Evolutionary conservation across 2,329 filamentous ascomycete genomes (phyloP).

Genomic region (Conoideocrella luteorostrata): DNA sequence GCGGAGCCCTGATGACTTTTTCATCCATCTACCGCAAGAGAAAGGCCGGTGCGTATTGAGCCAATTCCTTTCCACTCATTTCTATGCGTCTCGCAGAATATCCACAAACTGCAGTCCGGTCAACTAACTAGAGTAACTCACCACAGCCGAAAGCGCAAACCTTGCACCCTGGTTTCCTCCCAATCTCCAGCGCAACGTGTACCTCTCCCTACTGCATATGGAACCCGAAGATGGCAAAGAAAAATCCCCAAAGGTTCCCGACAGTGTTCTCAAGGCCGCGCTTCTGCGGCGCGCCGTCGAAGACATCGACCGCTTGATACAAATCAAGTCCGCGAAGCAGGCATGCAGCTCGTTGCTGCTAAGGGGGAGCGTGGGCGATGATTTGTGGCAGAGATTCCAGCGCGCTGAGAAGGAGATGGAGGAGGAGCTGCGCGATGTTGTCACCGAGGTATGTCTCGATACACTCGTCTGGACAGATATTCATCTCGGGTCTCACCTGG

Average conservation of each 20-base stretch:
- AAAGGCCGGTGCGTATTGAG: constrained; percentile 63
- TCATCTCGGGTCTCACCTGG: no score
- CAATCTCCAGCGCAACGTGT: constrained; percentile 89
- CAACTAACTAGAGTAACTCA: not conserved
- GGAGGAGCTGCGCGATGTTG: constrained; percentile 88
- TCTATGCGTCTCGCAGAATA: no score
- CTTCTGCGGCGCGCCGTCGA: constrained; percentile 84
- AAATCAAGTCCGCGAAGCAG: constrained; percentile 82
- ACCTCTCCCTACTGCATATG: constrained; percentile 84
- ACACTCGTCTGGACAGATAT: no score
- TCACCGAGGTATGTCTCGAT: constrained; percentile 72
- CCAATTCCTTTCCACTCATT: no score
- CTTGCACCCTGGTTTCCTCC: constrained; percentile 91
- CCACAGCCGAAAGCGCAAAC: constrained; percentile 66
- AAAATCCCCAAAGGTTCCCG: constrained; percentile 66
- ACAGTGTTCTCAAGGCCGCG: constrained; percentile 80
- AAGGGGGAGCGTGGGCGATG: constrained; percentile 88
- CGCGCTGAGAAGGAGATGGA: constrained; percentile 97
- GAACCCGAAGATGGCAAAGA: constrained; percentile 55
- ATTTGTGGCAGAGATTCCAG: constrained; percentile 87
- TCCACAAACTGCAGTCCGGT: no score
- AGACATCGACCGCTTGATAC: constrained; percentile 86
- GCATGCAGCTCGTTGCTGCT: constrained; percentile 78
- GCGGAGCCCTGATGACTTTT: constrained; percentile 86
- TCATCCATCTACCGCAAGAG: constrained; percentile 88